Percentiles rank a stretch among this genome's conserved stretches.
These are phyloP conservation scores for Hypoxylon sp. DNA, from an alignment of 2,329 filamentous ascomycete species.

Conservation along the genomic window DNA sequence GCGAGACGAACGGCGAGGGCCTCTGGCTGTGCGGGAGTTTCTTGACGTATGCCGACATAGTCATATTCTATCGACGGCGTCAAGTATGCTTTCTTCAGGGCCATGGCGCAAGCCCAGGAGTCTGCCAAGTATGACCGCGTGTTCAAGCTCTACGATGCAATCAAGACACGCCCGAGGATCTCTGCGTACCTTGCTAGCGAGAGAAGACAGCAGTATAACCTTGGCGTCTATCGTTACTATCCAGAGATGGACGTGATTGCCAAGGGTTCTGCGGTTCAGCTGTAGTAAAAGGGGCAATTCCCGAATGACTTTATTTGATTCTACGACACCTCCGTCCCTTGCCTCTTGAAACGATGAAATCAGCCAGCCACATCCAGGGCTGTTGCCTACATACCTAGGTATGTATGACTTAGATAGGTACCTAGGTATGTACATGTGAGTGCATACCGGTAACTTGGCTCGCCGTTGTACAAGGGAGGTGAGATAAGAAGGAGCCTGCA, in stretches of 20 bases:
- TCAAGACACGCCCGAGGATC: slow-evolving; percentile 69
- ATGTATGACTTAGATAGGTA: too few species aligned
- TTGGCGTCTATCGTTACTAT: slow-evolving; percentile 76
- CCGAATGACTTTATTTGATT: too few species aligned
- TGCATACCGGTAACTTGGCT: too few species aligned
- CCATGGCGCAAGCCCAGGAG: slow-evolving; percentile 61
- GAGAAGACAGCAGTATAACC: slow-evolving; percentile 65
- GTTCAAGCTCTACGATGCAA: slow-evolving; percentile 66
- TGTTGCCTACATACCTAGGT: too few species aligned
- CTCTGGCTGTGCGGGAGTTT: slow-evolving; percentile 70
- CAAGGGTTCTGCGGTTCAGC: too few species aligned
- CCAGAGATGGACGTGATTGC: slow-evolving; percentile 74
- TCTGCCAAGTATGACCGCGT: slow-evolving; percentile 65
- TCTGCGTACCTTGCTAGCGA: slow-evolving; percentile 74
- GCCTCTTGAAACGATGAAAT: too few species aligned
- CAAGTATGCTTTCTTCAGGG: slow-evolving; percentile 73
- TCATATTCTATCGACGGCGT: slow-evolving; percentile 74
- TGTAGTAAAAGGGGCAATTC: too few species aligned
- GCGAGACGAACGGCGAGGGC: slow-evolving; percentile 62
- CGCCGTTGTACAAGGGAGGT: too few species aligned
- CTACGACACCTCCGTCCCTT: too few species aligned
- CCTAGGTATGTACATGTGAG: too few species aligned
- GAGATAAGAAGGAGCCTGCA: too few species aligned
- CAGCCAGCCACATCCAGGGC: too few species aligned
- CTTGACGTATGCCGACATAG: slow-evolving; percentile 75